Percentiles rank a stretch among this genome's conserved stretches.
phyloP scores from a whole-genome alignment of 2,329 filamentous ascomycete genomes.

The Stachybotrys chlorohalonatus region DNA sequence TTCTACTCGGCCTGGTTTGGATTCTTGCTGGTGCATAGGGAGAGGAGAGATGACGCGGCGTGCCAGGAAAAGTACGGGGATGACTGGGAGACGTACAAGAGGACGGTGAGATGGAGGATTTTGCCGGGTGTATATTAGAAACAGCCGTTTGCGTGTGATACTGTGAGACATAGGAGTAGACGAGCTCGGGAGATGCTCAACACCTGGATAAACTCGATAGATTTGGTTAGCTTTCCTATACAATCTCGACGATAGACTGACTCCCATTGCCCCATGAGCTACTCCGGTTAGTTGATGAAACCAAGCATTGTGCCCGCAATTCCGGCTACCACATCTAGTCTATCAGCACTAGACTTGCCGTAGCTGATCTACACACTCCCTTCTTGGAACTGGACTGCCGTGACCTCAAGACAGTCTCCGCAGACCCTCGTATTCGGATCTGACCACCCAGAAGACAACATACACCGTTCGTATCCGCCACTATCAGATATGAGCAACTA shows the following conservation, averaged over 20 bases:
- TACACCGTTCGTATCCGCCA: neutral
- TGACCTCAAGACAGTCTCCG: neutral
- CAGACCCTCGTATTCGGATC: neutral
- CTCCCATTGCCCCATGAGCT: no score
- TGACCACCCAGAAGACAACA: neutral
- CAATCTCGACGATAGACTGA: no score
- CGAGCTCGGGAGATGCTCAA: no score
- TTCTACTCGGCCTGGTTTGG: conserved; percentile 89
- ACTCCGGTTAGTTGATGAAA: no score
- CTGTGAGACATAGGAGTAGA: no score
- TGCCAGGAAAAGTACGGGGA: conserved; percentile 77
- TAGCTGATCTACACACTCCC: neutral
- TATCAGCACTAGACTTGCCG: neutral
- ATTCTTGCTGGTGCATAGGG: conserved; percentile 71
- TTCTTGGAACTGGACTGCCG: neutral
- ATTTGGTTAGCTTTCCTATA: no score
- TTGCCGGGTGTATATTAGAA: conserved; percentile 67
- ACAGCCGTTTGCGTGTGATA: no score
- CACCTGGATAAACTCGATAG: no score
- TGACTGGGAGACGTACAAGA: conserved; percentile 78
- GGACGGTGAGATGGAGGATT: conserved; percentile 66
- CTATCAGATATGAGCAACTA: no score
- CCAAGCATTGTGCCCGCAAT: no score
- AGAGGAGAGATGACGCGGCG: conserved; percentile 75
- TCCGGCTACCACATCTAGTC: no score